Evolutionary conservation across 78 protist species (phyloP).

Genomic region (Diacronema lutheri): DNA sequence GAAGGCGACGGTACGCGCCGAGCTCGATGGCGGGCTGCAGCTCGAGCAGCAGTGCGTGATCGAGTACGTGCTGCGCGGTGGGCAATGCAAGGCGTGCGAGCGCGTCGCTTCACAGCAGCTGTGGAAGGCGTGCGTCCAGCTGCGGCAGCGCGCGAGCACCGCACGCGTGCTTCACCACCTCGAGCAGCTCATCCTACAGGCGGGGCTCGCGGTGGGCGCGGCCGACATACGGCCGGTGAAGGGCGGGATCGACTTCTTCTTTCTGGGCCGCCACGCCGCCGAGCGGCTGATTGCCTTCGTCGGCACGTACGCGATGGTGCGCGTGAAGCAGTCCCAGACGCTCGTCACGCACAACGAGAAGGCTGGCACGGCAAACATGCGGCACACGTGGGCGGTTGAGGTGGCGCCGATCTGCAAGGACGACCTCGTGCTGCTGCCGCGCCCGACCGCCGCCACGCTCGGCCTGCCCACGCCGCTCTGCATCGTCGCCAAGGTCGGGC

Average conservation of each 20-base stretch:
- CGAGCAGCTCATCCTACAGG: background rate
- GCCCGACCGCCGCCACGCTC: background rate
- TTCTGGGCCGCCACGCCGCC: background rate
- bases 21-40: constrained; percentile 60
- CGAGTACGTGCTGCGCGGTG: constrained; percentile 73
- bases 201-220: background rate
- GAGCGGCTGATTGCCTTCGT: background rate
- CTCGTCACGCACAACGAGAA: background rate
- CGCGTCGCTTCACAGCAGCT: background rate
- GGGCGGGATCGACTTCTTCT: background rate
- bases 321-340: background rate
- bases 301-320: background rate
- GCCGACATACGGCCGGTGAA: background rate
- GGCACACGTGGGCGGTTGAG: background rate
- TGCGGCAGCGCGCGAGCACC: background rate
- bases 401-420: background rate
- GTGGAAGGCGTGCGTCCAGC: background rate
- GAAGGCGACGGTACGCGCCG: constrained; percentile 88
- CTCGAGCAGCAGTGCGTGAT: constrained; percentile 77
- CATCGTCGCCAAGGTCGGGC: background rate
- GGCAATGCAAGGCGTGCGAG: background rate
- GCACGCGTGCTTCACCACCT: background rate
- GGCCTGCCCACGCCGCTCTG: background rate
- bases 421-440: background rate
- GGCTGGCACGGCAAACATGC: background rate